Conservation (phyloP, 2,329 filamentous ascomycete genomes). For the Cytospora schulzeri region DNA sequence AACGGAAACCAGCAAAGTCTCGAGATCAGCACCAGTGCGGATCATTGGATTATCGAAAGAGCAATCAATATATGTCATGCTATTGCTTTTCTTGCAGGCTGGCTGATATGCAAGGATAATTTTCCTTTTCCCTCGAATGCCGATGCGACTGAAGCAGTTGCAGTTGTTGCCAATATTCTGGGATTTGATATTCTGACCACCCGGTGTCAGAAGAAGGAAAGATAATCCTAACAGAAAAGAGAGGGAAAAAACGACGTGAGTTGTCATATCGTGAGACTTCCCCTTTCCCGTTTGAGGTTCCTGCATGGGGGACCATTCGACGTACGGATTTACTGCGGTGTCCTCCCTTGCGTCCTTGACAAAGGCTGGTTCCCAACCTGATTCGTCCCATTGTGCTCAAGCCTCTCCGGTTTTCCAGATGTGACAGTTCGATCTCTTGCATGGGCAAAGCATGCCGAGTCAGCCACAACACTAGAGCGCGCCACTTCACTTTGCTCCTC, state of each 20-base stretch:
- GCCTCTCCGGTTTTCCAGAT: slow-evolving; percentile 1
- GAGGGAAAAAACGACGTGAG: background rate
- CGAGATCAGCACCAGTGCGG: background rate
- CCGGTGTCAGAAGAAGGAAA: background rate
- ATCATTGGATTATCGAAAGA: background rate
- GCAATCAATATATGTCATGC: slow-evolving; percentile 13
- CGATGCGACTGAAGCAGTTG: slow-evolving; percentile 15
- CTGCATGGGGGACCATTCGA: background rate
- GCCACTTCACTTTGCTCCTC: background rate
- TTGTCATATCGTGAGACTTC: background rate
- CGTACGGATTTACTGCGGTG: background rate
- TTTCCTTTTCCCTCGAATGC: background rate
- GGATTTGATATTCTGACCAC: background rate
- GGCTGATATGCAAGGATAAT: background rate
- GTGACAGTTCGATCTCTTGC: slow-evolving; percentile 17
- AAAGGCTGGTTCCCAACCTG: background rate
- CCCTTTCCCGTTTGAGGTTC: background rate
- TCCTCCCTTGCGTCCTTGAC: background rate
- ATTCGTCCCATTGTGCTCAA: slow-evolving; percentile 1
- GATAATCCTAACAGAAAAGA: background rate
- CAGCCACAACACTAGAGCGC: slow-evolving; percentile 13
- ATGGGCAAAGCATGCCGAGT: slow-evolving; percentile 12
- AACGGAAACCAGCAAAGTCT: background rate
- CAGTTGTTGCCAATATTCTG: background rate
- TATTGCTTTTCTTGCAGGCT: slow-evolving; percentile 10